Base-by-base conservation (phyloP, 2,329 filamentous ascomycete species). In the Fusarium xylarioides region DNA sequence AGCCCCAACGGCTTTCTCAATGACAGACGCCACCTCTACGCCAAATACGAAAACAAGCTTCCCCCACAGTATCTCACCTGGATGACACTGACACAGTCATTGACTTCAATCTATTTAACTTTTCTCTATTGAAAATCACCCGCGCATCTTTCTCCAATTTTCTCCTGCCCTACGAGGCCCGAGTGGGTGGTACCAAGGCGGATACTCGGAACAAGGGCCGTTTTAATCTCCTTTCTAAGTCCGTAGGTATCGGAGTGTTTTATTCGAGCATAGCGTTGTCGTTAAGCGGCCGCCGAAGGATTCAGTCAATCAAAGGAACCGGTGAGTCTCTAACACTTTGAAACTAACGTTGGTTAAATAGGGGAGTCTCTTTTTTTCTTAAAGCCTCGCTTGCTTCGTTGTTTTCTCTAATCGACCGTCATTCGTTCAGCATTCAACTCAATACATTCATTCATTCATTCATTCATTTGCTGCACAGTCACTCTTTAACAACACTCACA, bases 391-490 rank as follows among this genome's bases (percentile, higher is more conserved):
- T 19, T 53, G 47, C 28, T 30, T 65, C 42, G 43, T 65, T 34
- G 16, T 67, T 50, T 44, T 49, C 21, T 54, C 18, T 16, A 46
- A 44, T 66, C 44, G 23, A 18, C 46, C 38, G 32, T 57, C 60
- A 18, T 47, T 71, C 58, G 18, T 66, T 50, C 32, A 23, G 54
- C 55, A 47, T 65, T 40, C 59, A 62, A 68, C 65, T 57, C 30
- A 30, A 40, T 68, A 66, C 75, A 61, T 40, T 75, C 76, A 12
- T 74, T 66, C 76, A 12, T 74, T 66, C 75, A 61, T 40, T 75
- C 76, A 12, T 74, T 66, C 68, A 37, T 57, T 75, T 66, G 26
- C 74, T 58, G 34, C 21, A 55, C n/a, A 53, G 43, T 54, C 63
- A 61, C 61, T 64, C 70, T 34, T 60, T 53, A 43, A 32, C 37